Conservation (phyloP, 140 eudicot species). For the Ambrosia hybrid region DNA sequence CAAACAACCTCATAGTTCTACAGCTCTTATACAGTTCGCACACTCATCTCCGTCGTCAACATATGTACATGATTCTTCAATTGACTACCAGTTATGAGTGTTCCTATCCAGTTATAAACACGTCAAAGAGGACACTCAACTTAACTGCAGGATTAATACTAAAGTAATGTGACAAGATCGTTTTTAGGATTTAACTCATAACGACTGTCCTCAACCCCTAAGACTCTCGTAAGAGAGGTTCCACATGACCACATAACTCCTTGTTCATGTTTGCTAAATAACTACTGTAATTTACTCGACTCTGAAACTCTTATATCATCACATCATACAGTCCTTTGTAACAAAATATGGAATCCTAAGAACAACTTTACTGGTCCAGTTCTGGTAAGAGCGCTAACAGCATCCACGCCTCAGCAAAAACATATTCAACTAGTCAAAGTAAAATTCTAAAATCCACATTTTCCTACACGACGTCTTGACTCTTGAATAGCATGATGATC, state of each 20-base stretch:
- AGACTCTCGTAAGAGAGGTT: background rate
- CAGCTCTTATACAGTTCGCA: constrained; percentile 10
- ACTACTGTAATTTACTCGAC: background rate
- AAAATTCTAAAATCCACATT: background rate
- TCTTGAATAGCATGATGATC: constrained; percentile 13
- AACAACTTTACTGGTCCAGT: background rate
- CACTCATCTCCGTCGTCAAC: background rate
- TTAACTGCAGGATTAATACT: constrained; percentile 3
- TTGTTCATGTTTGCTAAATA: background rate
- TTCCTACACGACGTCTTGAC: background rate
- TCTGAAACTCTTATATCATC: background rate
- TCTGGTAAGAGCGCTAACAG: background rate
- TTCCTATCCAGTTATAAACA: background rate
- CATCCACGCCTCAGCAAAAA: constrained; percentile 1
- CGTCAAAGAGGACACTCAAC: constrained; percentile 3
- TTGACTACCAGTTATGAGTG: background rate
- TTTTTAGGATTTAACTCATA: background rate
- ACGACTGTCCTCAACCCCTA: background rate
- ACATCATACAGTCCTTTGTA: background rate
- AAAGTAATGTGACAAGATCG: background rate
- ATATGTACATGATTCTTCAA: constrained; percentile 14
- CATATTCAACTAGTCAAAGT: background rate
- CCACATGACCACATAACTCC: background rate
- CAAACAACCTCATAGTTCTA: constrained; percentile 1
- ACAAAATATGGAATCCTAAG: background rate